These are phyloP conservation scores for Globisporangium emineosum DNA, from an alignment of 352 stramenopile genomes.

Conservation along the genomic window DNA sequence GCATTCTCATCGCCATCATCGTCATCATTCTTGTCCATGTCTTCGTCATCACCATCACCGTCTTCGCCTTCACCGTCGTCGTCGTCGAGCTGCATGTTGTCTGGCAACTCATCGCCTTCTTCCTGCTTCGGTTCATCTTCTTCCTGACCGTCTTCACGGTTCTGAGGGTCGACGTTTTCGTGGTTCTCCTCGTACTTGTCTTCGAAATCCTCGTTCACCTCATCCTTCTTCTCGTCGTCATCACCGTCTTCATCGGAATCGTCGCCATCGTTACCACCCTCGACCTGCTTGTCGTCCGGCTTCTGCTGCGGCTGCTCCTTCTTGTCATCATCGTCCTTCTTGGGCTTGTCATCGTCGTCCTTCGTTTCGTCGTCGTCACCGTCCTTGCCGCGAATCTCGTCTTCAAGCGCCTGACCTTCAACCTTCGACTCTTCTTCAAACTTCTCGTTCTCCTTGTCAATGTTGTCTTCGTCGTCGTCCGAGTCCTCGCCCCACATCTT, in stretches of 20 bases:
- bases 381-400: conserved; percentile 89
- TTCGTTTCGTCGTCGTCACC: conserved; percentile 85
- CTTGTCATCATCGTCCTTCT: conserved; percentile 36
- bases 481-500: conserved; percentile 97
- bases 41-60: conserved; percentile 37
- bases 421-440: conserved; percentile 88
- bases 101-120: conserved; percentile 69
- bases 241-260: conserved; percentile 33
- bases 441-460: conserved; percentile 96
- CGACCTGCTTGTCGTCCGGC: conserved; percentile 46
- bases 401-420: conserved; percentile 73
- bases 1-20: conserved; percentile 27
- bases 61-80: conserved; percentile 44
- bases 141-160: conserved; percentile 50
- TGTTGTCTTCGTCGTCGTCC: conserved; percentile 90
- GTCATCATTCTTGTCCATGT: conserved; percentile 54
- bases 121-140: conserved; percentile 50
- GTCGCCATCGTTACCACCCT: conserved; percentile 33
- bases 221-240: conserved; percentile 71
- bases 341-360: conserved; percentile 63
- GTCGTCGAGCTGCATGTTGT: conserved; percentile 85
- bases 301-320: conserved; percentile 36
- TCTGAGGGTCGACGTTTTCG: conserved; percentile 49
- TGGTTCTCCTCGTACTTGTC: conserved; percentile 83
- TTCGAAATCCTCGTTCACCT: conserved; percentile 91